A percentile compares a stretch with the other conserved stretches of the same genome.
Evolutionary conservation across 805 yeast species (phyloP).

Genomic region (Yarrowia sp.): DNA sequence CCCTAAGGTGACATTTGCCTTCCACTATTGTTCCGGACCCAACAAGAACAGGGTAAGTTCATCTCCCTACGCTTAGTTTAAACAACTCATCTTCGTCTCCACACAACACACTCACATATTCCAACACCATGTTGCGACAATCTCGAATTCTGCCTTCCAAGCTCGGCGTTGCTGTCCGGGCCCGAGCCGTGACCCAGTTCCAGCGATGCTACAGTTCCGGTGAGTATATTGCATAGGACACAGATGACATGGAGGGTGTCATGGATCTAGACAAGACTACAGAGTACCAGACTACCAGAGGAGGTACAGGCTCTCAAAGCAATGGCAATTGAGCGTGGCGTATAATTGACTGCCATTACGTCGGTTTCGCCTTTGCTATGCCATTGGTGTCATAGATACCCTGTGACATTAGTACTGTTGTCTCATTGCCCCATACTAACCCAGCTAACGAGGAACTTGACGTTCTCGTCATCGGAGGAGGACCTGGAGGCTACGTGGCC

Average conservation of each 20-base stretch:
- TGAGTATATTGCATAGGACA: not conserved
- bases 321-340: too few relatives aligned
- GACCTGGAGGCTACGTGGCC: slow-evolving; percentile 99
- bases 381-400: too few relatives aligned
- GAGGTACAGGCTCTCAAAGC: too few relatives aligned
- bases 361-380: too few relatives aligned
- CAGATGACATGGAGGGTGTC: too few relatives aligned
- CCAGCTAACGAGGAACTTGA: slow-evolving; percentile 60
- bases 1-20: not conserved
- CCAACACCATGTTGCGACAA: slow-evolving; percentile 24
- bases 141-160: slow-evolving; percentile 17
- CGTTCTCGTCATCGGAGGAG: slow-evolving; percentile 95
- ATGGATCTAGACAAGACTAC: too few relatives aligned
- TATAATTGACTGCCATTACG: too few relatives aligned
- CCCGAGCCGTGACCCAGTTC: slow-evolving; percentile 20
- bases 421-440: not conserved
- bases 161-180: not conserved
- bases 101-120: not conserved
- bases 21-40: slow-evolving; percentile 18
- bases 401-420: too few relatives aligned
- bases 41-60: slow-evolving; percentile 21
- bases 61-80: not conserved
- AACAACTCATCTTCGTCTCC: not conserved
- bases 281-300: too few relatives aligned
- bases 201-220: slow-evolving; percentile 22